Conservation (phyloP, 2,329 filamentous ascomycete genomes). For the Ophiocordyceps sinensis region DNA sequence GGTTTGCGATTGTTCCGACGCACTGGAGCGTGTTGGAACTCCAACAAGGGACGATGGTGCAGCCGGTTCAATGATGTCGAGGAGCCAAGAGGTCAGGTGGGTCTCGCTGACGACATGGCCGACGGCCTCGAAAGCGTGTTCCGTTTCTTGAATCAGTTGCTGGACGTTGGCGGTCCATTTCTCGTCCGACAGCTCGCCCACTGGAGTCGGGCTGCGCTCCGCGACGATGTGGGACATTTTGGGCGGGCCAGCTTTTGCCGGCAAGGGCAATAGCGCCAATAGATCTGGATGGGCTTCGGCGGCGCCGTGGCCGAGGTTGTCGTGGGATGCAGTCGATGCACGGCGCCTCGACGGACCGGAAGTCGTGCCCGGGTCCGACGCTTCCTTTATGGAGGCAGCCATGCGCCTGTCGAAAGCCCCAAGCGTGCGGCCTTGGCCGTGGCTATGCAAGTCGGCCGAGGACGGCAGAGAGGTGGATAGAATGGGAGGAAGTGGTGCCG, state of each 20-base stretch:
- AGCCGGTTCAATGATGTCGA: slow-evolving; percentile 5
- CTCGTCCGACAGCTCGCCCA: not conserved
- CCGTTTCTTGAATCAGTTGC: slow-evolving; percentile 32
- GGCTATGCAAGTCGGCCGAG: not conserved
- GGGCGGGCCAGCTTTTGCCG: too few species aligned
- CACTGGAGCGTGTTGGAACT: not conserved
- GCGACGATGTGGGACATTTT: too few species aligned
- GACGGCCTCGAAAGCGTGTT: slow-evolving; percentile 34
- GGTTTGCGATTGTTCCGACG: not conserved
- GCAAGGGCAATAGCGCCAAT: too few species aligned
- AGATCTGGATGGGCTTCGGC: too few species aligned
- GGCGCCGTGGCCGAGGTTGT: too few species aligned
- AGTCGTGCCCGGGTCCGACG: too few species aligned
- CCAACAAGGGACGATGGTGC: slow-evolving; percentile 7
- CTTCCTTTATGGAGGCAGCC: too few species aligned
- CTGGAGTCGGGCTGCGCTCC: too few species aligned
- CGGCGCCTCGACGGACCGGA: too few species aligned
- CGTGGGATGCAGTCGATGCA: too few species aligned
- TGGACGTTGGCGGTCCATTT: slow-evolving; percentile 23
- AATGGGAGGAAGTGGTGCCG: slow-evolving; percentile 21
- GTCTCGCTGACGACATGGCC: slow-evolving; percentile 25
- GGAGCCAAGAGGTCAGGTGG: slow-evolving; percentile 12
- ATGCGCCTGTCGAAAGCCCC: too few species aligned
- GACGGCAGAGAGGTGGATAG: slow-evolving; percentile 9
- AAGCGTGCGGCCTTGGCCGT: not conserved